These are phyloP conservation scores for Iodosphaeria phyllophila DNA, from an alignment of 2,329 filamentous ascomycete species.

Conservation along the genomic window DNA sequence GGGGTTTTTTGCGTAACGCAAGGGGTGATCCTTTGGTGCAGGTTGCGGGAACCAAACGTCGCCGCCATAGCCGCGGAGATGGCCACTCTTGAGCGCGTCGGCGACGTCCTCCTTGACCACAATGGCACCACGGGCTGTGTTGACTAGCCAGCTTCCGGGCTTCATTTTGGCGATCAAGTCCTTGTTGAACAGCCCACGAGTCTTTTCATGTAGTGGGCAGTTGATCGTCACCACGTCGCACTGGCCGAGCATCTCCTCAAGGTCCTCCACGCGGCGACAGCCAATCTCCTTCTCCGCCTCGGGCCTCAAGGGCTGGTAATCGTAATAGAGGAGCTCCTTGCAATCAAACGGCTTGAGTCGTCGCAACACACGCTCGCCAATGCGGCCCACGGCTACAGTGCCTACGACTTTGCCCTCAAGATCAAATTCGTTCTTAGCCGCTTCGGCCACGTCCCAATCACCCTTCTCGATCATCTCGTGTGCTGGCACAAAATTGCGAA, in stretches of 20 bases:
- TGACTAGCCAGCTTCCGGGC: constrained; percentile 89
- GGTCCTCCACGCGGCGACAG: constrained; percentile 67
- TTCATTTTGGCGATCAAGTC: constrained; percentile 98
- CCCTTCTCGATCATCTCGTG: constrained; percentile 82
- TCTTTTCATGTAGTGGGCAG: constrained; percentile 98
- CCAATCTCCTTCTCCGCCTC: constrained; percentile 93
- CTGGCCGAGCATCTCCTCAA: constrained; percentile 87
- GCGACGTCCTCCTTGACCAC: constrained; percentile 99
- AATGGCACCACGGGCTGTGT: constrained; percentile 96
- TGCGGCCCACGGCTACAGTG: constrained; percentile 92
- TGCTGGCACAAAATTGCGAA: constrained; percentile 96
- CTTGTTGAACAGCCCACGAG: constrained; percentile 93
- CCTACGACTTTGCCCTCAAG: constrained; percentile 95
- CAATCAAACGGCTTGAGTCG: constrained; percentile 95
- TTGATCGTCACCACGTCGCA: constrained; percentile 99
- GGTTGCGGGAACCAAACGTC: constrained; percentile 98
- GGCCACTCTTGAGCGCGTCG: constrained; percentile 75
- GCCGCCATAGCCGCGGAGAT: constrained; percentile 76
- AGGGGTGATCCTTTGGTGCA: constrained; percentile 77
- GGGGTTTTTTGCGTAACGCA: constrained; percentile 83
- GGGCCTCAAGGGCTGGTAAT: constrained; percentile 83
- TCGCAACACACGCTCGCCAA: constrained; percentile 92
- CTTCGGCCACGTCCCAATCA: constrained; percentile 89
- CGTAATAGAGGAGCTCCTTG: constrained; percentile 98
- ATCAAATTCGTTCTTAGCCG: constrained; percentile 97